A percentile compares a stretch with the other conserved stretches of the same genome.
phyloP scores from a whole-genome alignment of 306 rosid species.

The Medicago ruthenica region DNA sequence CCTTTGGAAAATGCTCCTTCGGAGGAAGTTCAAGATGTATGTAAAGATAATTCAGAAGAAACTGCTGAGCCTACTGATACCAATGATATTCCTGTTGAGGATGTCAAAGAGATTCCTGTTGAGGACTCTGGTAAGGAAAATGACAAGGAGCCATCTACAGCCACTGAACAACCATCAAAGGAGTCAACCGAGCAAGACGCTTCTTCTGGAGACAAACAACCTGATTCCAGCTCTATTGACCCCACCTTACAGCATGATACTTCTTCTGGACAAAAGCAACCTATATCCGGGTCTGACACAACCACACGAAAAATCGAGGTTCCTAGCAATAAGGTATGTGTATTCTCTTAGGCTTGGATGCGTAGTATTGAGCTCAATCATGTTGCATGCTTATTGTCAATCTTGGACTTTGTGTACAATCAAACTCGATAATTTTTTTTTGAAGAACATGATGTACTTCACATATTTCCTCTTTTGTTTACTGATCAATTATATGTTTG shows the following conservation, averaged over 20 bases:
- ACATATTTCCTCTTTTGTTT: not conserved
- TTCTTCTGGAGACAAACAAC: not conserved
- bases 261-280: conserved; percentile 45
- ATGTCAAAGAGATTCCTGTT: conserved; percentile 42
- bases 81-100: not conserved
- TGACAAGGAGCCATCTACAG: conserved; percentile 55
- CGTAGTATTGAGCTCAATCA: not conserved
- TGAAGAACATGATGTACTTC: not conserved
- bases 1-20: conserved; percentile 39
- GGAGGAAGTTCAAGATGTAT: conserved; percentile 45
- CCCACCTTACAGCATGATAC: conserved; percentile 41
- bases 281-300: conserved; percentile 48
- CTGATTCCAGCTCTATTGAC: no score
- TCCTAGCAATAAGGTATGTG: conserved; percentile 87
- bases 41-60: conserved; percentile 46
- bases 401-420: conserved; percentile 15
- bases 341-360: not conserved
- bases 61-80: conserved; percentile 31
- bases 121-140: conserved; percentile 51
- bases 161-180: conserved; percentile 40
- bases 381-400: not conserved
- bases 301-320: conserved; percentile 73
- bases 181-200: conserved; percentile 53
- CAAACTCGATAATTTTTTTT: not conserved
- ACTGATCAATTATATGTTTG: not conserved